These are phyloP conservation scores for Eutrema japonicum DNA, from an alignment of 345 rosid species.

Conservation along the genomic window DNA sequence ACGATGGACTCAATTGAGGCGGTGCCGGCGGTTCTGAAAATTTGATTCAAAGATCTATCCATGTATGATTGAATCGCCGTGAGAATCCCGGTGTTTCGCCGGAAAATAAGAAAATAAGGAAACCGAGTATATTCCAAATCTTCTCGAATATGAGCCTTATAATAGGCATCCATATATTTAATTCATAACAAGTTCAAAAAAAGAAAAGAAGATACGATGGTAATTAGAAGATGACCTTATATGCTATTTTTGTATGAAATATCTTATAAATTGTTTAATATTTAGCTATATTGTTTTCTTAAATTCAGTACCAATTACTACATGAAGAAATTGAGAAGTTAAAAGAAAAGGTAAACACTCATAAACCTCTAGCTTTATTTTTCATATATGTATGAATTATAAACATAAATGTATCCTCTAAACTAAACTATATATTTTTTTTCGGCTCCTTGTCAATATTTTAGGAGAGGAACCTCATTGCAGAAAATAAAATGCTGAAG, in stretches of 20 bases:
- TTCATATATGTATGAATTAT: neutral
- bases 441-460: slow-evolving; percentile 3
- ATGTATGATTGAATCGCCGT: too few relatives aligned
- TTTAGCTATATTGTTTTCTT: neutral
- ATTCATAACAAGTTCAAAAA: too few relatives aligned
- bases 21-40: too few relatives aligned
- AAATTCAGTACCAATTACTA: slow-evolving; percentile 60
- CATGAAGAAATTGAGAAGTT: slow-evolving; percentile 68
- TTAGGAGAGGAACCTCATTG: slow-evolving; percentile 60
- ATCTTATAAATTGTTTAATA: slow-evolving; percentile 6
- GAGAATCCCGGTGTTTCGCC: too few relatives aligned
- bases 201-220: neutral
- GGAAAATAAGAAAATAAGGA: too few relatives aligned
- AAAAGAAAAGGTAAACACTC: slow-evolving; percentile 58
- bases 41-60: too few relatives aligned
- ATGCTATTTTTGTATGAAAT: neutral
- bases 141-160: too few relatives aligned
- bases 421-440: neutral
- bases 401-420: neutral
- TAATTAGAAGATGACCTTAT: neutral
- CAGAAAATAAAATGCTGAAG: slow-evolving; percentile 58
- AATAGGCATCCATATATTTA: too few relatives aligned
- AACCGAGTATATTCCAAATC: too few relatives aligned
- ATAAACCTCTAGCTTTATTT: slow-evolving; percentile 5
- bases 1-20: too few relatives aligned